A percentile compares a stretch with the other conserved stretches of the same genome.
Evolutionary conservation across 139 green algal genomes (phyloP).

Genomic region (Astrephomene gubernaculifera): DNA sequence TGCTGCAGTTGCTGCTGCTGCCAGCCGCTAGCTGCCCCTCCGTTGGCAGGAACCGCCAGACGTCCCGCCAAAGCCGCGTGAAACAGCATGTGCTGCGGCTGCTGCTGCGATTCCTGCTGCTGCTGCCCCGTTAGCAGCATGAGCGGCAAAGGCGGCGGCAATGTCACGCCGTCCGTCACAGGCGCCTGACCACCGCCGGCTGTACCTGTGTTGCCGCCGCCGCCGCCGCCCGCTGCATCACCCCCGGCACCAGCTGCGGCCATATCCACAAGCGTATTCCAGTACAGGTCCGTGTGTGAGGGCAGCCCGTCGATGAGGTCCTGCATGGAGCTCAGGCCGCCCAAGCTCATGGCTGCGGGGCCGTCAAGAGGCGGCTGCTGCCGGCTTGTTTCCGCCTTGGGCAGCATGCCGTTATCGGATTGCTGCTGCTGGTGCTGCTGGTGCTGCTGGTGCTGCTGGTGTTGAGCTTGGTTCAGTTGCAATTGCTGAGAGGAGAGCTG

Average conservation of each 20-base stretch:
- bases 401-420: no score
- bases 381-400: not conserved
- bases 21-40: no score
- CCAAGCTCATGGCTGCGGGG: constrained; percentile 29
- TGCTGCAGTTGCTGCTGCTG: not conserved
- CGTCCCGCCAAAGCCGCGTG: no score
- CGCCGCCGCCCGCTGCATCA: not conserved
- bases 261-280: constrained; percentile 10
- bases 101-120: not conserved
- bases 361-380: not conserved
- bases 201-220: not conserved
- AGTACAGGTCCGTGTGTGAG: not conserved
- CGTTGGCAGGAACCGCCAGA: no score
- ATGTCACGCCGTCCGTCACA: no score
- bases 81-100: no score
- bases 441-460: not conserved
- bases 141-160: not conserved
- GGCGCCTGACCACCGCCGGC: no score
- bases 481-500: not conserved
- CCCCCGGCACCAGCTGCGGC: not conserved
- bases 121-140: not conserved
- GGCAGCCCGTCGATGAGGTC: constrained; percentile 42
- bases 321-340: constrained; percentile 36
- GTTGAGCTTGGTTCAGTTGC: not conserved
- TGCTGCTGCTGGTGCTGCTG: not conserved